Conservation (phyloP, 2,329 filamentous ascomycete genomes). For the Cyphellophora attinorum region DNA sequence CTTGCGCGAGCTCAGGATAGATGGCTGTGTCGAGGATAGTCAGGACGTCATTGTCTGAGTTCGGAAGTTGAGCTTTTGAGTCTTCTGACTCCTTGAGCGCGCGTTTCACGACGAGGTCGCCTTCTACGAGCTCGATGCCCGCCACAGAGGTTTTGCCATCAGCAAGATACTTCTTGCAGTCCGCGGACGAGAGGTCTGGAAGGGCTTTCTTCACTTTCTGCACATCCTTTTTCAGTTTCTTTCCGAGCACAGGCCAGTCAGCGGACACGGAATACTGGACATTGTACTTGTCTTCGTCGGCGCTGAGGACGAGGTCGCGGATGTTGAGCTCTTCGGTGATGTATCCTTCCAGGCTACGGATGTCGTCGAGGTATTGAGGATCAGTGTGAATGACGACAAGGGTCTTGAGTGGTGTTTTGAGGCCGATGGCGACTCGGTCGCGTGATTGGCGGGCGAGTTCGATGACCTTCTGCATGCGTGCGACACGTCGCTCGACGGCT, state of each 20-base stretch:
- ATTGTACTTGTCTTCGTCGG: slow-evolving; percentile 81
- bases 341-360: slow-evolving; percentile 77
- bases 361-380: slow-evolving; percentile 72
- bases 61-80: slow-evolving; percentile 70
- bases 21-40: slow-evolving; percentile 77
- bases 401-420: slow-evolving; percentile 86
- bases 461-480: slow-evolving; percentile 91
- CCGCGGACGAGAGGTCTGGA: slow-evolving; percentile 64
- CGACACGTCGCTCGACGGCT: slow-evolving; percentile 74
- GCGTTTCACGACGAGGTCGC: slow-evolving; percentile 74
- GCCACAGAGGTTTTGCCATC: slow-evolving; percentile 71
- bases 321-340: slow-evolving; percentile 89
- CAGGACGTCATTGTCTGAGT: slow-evolving; percentile 81
- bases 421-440: slow-evolving; percentile 71
- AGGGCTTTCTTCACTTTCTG: slow-evolving; percentile 85
- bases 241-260: slow-evolving; percentile 89
- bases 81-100: slow-evolving; percentile 63
- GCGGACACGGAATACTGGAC: slow-evolving; percentile 84
- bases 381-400: slow-evolving; percentile 83
- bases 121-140: slow-evolving; percentile 71
- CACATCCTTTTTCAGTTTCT: slow-evolving; percentile 95
- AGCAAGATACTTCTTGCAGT: slow-evolving; percentile 69
- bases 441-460: slow-evolving; percentile 78
- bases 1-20: slow-evolving; percentile 76
- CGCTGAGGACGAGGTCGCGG: slow-evolving; percentile 70